phyloP scores from a whole-genome alignment of 148 eudicot genomes.

The Simmondsia chinensis region DNA sequence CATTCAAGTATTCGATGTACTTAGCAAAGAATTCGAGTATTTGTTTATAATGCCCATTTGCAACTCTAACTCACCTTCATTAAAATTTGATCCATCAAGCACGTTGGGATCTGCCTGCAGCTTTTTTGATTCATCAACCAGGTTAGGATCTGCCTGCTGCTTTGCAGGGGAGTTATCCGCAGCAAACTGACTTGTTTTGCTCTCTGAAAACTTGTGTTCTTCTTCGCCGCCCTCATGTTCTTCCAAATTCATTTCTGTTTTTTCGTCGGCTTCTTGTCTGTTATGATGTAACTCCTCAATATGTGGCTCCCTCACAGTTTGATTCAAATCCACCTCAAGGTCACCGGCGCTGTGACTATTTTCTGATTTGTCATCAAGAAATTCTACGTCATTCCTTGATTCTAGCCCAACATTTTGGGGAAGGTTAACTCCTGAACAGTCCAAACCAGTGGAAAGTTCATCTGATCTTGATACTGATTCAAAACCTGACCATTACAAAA shows the following conservation, averaged over 20 bases:
- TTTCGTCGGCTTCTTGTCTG: neutral
- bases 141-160: neutral
- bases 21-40: neutral
- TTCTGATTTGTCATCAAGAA: neutral
- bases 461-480: too few species aligned
- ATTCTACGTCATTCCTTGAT: neutral
- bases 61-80: neutral
- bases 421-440: too few species aligned
- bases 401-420: too few species aligned
- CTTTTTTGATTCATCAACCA: neutral
- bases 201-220: neutral
- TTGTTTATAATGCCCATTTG: neutral
- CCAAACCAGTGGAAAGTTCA: too few species aligned
- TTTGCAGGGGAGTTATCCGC: too few species aligned
- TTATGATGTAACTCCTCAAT: too few species aligned
- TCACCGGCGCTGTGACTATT: neutral
- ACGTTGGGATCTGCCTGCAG: neutral
- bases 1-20: neutral
- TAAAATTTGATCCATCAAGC: conserved; percentile 2
- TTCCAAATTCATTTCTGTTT: neutral
- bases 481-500: too few species aligned
- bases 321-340: neutral
- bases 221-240: conserved; percentile 8
- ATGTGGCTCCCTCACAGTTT: neutral
- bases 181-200: neutral